Base-by-base conservation (phyloP, 1,284 basidiomycete genomes). In the Bjerkandera adusta region DNA sequence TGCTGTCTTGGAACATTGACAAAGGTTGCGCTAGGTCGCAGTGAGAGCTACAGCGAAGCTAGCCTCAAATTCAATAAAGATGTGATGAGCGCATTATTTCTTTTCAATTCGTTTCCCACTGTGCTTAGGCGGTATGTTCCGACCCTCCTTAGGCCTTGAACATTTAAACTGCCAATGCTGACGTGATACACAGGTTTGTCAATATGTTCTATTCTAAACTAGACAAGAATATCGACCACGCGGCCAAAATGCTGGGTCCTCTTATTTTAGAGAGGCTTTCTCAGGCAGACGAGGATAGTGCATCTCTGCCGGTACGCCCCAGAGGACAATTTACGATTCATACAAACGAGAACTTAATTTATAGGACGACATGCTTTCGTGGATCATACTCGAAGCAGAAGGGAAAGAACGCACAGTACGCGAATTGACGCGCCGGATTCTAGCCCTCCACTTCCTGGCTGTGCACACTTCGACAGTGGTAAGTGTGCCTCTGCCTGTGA, bases 321-420 rank as follows among this genome's bases (percentile, higher is more conserved):
- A n/a, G n/a, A n/a, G n/a, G n/a, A n/a, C n/a, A n/a, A n/a, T n/a
- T n/a, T n/a, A n/a, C n/a, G n/a, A n/a, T n/a, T n/a, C n/a, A n/a
- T n/a, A n/a, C n/a, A n/a, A n/a, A n/a, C n/a, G n/a, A n/a, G n/a
- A n/a, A n/a, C n/a, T n/a, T n/a, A n/a, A n/a, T n/a, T 26, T 4
- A 3, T 15, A 74, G 68, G 67, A 69, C 43, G 70, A 73, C 47
- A 45, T 70, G 26, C 52, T 79, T 10, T 64, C 62, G 34, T 77
- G 72, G 73, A 45, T 76, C n/a, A 62, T 77, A 47, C 68, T 75
- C 15, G 36, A 20, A 15, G 60, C 56, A 4, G 62, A 67, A 1
- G 56, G 61, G 7, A 55, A 62, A 5, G 62, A 71, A 35, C 61
- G 52, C n/a, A 63, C 58, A 5, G 15, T 29, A 15, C 24, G 27